phyloP scores from a whole-genome alignment of 495 filamentous ascomycete genomes.

The Aspergillus funiculosus region DNA sequence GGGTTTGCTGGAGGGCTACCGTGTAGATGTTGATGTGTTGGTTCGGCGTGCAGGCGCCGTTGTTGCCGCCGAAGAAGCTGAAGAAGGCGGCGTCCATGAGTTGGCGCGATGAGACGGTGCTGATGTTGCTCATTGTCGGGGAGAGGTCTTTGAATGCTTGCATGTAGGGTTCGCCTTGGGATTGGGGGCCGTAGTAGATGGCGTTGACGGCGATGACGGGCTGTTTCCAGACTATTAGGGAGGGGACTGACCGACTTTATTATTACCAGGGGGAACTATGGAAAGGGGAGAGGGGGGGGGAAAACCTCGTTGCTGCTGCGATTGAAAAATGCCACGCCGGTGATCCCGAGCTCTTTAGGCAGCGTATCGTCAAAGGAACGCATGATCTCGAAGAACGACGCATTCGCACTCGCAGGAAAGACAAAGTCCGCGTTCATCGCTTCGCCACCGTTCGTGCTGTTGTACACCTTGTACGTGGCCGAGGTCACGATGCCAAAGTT shows the following conservation, averaged over 20 bases:
- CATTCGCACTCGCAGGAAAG: constrained; percentile 18
- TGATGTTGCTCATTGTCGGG: background rate
- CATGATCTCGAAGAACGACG: constrained; percentile 21
- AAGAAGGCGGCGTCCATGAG: too few relatives aligned
- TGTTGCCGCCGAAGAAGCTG: background rate
- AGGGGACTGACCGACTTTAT: background rate
- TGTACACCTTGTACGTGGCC: constrained; percentile 29
- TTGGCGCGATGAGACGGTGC: background rate
- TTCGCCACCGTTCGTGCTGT: constrained; percentile 22
- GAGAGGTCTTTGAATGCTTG: background rate
- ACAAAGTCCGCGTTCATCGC: constrained; percentile 26
- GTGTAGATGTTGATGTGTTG: background rate
- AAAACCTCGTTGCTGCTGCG: background rate
- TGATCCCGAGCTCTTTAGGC: constrained; percentile 19
- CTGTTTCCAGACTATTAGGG: background rate
- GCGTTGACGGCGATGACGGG: background rate
- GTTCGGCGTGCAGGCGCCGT: background rate
- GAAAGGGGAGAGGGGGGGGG: too few relatives aligned
- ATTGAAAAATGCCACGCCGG: background rate
- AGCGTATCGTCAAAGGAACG: constrained; percentile 20
- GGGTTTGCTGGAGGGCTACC: background rate
- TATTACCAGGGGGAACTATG: too few relatives aligned
- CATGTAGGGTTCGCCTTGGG: background rate
- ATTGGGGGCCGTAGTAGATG: background rate
- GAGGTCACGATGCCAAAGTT: constrained; percentile 47